Conservation (phyloP, 768 basidiomycete species). For the Xerocomellus dryophilus region DNA sequence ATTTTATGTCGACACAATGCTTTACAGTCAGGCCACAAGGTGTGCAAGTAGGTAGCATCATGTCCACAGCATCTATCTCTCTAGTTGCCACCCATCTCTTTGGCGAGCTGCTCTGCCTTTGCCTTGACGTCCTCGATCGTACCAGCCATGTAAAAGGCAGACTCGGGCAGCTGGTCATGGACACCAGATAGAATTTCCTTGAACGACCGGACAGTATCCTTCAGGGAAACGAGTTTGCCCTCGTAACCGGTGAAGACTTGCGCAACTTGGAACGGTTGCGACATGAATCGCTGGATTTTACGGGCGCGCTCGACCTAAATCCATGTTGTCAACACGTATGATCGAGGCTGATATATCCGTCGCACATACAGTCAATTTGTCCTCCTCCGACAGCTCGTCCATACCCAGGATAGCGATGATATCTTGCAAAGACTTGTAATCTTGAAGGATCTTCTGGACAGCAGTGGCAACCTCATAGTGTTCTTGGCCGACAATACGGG, state of each 20-base stretch:
- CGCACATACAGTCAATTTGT: constrained; percentile 73
- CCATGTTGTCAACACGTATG: constrained; percentile 1
- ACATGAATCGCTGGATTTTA: constrained; percentile 99
- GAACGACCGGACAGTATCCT: constrained; percentile 96
- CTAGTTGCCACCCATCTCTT: constrained; percentile 72
- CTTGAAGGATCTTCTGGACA: constrained; percentile 95
- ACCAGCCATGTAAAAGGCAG: constrained; percentile 97
- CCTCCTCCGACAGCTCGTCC: constrained; percentile 99
- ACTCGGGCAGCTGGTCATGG: constrained; percentile 90
- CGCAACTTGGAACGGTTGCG: constrained; percentile 99
- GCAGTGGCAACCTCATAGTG: constrained; percentile 97
- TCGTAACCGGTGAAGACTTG: constrained; percentile 99
- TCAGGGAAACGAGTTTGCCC: constrained; percentile 93
- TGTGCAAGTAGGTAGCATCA: constrained; percentile 5
- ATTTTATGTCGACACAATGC: constrained; percentile 10
- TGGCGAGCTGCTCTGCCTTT: constrained; percentile 96
- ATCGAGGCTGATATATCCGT: background rate
- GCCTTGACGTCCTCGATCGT: constrained; percentile 96
- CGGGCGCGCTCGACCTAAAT: constrained; percentile 90
- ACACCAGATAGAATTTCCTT: constrained; percentile 92
- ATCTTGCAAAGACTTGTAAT: constrained; percentile 97
- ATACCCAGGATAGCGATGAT: constrained; percentile 99
- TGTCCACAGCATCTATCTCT: constrained; percentile 17
- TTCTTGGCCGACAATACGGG: constrained; percentile 93
- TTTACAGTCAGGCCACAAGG: constrained; percentile 7